Percentiles rank a stretch among this genome's conserved stretches.
These are phyloP conservation scores for Aspergillus olivimuriae DNA, from an alignment of 495 filamentous ascomycete species.

Conservation along the genomic window DNA sequence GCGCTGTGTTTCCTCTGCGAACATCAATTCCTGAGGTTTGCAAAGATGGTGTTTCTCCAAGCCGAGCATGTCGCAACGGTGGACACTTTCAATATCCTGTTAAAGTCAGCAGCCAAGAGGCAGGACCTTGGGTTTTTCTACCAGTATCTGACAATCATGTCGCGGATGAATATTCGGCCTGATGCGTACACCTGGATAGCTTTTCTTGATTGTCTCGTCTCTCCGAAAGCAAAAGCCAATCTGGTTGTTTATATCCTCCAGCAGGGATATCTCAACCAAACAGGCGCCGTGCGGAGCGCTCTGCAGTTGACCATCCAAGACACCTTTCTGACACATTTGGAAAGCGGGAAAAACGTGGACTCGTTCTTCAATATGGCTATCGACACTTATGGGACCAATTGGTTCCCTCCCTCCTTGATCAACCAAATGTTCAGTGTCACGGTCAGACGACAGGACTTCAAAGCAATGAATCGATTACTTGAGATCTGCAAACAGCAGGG, in stretches of 20 bases:
- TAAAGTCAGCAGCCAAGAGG: slow-evolving; percentile 27
- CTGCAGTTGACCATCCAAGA: slow-evolving; percentile 29
- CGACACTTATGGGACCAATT: slow-evolving; percentile 21
- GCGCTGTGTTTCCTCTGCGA: slow-evolving; percentile 33
- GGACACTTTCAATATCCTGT: slow-evolving; percentile 40
- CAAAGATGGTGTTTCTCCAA: slow-evolving; percentile 21
- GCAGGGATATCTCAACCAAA: slow-evolving; percentile 24
- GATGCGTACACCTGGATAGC: slow-evolving; percentile 39
- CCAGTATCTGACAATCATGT: slow-evolving; percentile 27
- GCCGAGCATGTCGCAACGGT: slow-evolving; percentile 32
- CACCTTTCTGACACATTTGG: slow-evolving; percentile 27
- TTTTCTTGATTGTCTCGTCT: slow-evolving; percentile 29
- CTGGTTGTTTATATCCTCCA: slow-evolving; percentile 31
- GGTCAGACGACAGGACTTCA: slow-evolving; percentile 15
- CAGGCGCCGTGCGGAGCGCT: slow-evolving; percentile 14
- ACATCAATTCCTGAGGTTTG: slow-evolving; percentile 21
- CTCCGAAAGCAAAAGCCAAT: slow-evolving; percentile 21
- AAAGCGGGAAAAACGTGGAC: slow-evolving; percentile 25
- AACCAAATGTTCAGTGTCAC: slow-evolving; percentile 32
- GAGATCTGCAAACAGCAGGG: slow-evolving; percentile 21
- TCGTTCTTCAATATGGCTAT: slow-evolving; percentile 30
- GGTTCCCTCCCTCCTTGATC: slow-evolving; percentile 28
- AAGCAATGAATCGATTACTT: slow-evolving; percentile 20
- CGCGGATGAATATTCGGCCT: slow-evolving; percentile 26
- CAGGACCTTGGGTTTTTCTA: slow-evolving; percentile 31